Base-by-base conservation (phyloP, 2,329 filamentous ascomycete species). In the Achaetomium macrosporum region DNA sequence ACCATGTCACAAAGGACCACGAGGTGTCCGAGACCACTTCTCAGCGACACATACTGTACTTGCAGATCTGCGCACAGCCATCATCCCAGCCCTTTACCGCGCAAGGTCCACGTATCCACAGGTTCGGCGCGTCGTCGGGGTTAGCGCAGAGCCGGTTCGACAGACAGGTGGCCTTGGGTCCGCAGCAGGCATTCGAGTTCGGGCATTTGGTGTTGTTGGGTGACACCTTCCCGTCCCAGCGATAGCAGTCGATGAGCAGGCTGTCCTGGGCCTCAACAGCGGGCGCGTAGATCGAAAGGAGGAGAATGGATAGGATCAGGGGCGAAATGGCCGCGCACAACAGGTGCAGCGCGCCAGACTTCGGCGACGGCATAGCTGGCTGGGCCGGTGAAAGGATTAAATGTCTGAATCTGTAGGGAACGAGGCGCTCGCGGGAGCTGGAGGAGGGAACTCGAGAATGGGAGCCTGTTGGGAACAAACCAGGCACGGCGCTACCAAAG, bases 81-180 rank as follows among this genome's bases (percentile, higher is more conserved):
- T 37, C 36, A 37, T 57, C 52, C 51, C 49, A 57, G 7, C 36
- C 51, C 25, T 46, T 41, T 8, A 54, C 42, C 4, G 49, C 50
- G 39, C 57, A 59, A 2, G 57, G 57, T 2, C 54, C 57, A 2
- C 57, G 54, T 7, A 59, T 48, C 11, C n/a, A 54, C 9, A 44
- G 29, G 11, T 51, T 42, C n/a, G 33, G 19, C 25, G 39, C 35
- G 25, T 57, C 52, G 17, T 35, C 46, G 11, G 31, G 35, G 33
- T 55, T 50, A 20, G 46, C 37, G 30, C 57, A 59, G 33, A 59
- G 50, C 8, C 54, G 54, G 30, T 59, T 59, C 11, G 57, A 59
- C 5, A 59, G 42, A 29, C 57, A 59, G 5, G 55, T 57, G 7
- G 54, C 52, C 10, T 12, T 41, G 8, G 44, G 42, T 7, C 54